Conservation (phyloP, 148 eudicot species). For the Oxyria digyna region DNA sequence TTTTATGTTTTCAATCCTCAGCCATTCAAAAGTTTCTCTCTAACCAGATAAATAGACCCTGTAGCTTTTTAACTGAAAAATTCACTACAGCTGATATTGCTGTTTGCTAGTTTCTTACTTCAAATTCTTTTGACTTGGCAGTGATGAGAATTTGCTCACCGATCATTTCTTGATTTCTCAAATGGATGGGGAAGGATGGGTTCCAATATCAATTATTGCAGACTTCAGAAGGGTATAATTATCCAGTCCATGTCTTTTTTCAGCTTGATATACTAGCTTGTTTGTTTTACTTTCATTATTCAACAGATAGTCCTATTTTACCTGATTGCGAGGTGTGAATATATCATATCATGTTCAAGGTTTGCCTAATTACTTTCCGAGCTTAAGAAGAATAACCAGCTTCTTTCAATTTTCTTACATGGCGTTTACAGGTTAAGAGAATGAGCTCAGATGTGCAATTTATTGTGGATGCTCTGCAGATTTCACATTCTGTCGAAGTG, state of each 20-base stretch:
- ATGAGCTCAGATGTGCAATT: constrained; percentile 69
- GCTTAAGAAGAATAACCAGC: not conserved
- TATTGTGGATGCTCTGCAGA: constrained; percentile 66
- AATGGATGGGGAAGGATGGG: constrained; percentile 95
- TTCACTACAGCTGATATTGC: no score
- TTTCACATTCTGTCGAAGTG: constrained; percentile 63
- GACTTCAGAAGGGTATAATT: constrained; percentile 73
- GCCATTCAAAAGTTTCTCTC: not conserved
- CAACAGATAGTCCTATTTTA: constrained; percentile 1
- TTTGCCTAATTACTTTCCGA: not conserved
- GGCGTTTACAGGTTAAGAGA: constrained; percentile 58
- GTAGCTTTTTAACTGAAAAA: not conserved
- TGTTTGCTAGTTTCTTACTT: not conserved
- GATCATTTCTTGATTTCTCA: constrained; percentile 68
- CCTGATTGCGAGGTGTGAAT: not conserved
- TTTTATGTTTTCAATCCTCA: not conserved
- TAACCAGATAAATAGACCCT: not conserved
- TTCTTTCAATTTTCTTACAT: not conserved
- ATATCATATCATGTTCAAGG: not conserved
- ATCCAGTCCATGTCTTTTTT: not conserved
- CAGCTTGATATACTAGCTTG: constrained; percentile 2
- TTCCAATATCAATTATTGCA: constrained; percentile 61
- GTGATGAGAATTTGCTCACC: constrained; percentile 72
- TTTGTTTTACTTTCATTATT: not conserved
- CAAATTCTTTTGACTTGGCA: constrained; percentile 32